A percentile compares a stretch with the other conserved stretches of the same genome.
These are phyloP conservation scores for Ceratonia siliqua DNA, from an alignment of 306 rosid species.

Conservation along the genomic window DNA sequence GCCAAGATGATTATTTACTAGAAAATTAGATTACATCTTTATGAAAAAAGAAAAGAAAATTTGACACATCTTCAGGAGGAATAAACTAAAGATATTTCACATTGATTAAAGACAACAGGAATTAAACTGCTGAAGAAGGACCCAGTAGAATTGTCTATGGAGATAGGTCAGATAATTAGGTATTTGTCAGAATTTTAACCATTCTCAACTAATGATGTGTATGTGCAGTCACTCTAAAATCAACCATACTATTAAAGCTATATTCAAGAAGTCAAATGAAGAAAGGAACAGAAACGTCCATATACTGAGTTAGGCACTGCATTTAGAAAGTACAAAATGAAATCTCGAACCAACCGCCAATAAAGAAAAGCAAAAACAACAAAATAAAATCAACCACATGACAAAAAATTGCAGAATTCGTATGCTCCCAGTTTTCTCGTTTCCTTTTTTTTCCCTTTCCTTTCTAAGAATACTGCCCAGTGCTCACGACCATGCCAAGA, in stretches of 20 bases:
- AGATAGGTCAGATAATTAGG: neutral
- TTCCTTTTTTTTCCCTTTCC: neutral
- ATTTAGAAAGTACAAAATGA: constrained; percentile 23
- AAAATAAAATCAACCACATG: neutral
- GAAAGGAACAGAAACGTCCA: constrained; percentile 7
- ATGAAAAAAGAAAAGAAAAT: neutral
- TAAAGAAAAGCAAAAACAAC: constrained; percentile 21
- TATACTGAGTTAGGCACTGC: constrained; percentile 6
- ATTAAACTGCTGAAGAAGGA: neutral
- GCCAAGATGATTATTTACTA: neutral
- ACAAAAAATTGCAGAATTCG: neutral
- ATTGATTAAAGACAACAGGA: neutral
- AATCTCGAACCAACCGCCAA: constrained; percentile 15
- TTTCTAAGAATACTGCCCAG: neutral
- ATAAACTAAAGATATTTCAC: neutral
- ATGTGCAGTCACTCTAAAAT: neutral
- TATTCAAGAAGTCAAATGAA: constrained; percentile 5
- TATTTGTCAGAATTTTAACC: neutral
- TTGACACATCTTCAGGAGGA: neutral
- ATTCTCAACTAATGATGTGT: neutral
- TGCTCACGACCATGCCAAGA: constrained; percentile 1
- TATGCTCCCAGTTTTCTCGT: neutral
- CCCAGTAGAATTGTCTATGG: constrained; percentile 1
- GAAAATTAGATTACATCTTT: neutral
- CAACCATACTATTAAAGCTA: neutral